Evolutionary conservation across 2,329 filamentous ascomycete genomes (phyloP), one percentile per base, ranked within the genome.

Genomic region (Fonsecaea pedrosoi): DNA sequence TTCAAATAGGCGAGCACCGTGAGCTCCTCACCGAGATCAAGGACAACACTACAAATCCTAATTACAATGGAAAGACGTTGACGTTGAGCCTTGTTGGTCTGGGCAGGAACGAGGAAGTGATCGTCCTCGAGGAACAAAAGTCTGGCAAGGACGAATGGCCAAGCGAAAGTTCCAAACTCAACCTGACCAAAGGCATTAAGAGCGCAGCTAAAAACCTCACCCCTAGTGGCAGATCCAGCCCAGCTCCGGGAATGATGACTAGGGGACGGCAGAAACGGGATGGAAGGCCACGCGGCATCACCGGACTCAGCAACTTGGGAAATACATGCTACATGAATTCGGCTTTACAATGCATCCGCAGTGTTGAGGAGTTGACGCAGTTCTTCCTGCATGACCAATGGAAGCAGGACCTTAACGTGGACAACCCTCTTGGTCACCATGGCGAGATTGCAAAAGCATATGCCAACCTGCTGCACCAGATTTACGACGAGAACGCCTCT

Each of bases 281-380:
- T 45, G 91, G 91, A 9, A 88, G 89, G 69, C 87, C 87, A 12
- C 79, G 88, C 38, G 95, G 95, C 37, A 90, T 89, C 48, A 91
- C 94, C 50, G 95, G 95, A 38, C 82, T 99, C 60, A 88, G 87
- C 70, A 99, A 99, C 75, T 82, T 99, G 13, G 95, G 95, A 57
- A 99, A 99, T 75, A 98, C 95, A 0, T 99, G 95, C 80, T 99
- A 99, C 81, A 97, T 98, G 94, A 98, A 98, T 78, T 97, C 94
- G 25, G 95, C 95, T 9, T 83, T 98, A 62, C 95, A 99, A 77
- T 99, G 95, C 77, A 87, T 99, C 60, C 89, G 94, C 59, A 96
- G 92, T 73, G 93, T 97, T 0, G 92, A 97, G 75, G 95, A 99
- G 78, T 82, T 99, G 70, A 94, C 92, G 4, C 89, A 93, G 74